Evolutionary conservation across 2,329 filamentous ascomycete genomes (phyloP).

Genomic region (Penicillium aurantiogriseum): DNA sequence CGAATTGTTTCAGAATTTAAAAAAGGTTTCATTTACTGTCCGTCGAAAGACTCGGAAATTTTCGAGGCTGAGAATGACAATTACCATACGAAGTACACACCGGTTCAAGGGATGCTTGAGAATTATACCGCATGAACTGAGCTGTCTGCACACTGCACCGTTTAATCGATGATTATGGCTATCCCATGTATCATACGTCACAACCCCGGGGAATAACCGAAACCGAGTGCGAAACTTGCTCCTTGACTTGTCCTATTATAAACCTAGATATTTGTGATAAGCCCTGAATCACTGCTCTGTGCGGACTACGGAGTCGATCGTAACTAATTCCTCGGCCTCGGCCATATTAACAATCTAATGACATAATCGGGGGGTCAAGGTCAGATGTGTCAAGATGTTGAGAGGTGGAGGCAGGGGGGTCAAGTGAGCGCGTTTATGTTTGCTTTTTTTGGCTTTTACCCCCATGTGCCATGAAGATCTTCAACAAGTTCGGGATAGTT

Average conservation of each 20-base stretch:
- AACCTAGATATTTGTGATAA: neutral
- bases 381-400: conserved; percentile 5
- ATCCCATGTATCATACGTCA: neutral
- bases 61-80: conserved; percentile 4
- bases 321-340: neutral
- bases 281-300: neutral
- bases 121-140: neutral
- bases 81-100: neutral
- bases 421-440: neutral
- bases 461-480: conserved; percentile 9
- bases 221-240: neutral
- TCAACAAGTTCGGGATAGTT: neutral
- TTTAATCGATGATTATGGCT: neutral
- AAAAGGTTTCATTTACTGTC: neutral
- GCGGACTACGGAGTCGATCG: neutral
- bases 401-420: conserved; percentile 4
- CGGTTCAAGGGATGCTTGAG: neutral
- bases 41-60: neutral
- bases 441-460: conserved; percentile 2
- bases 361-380: neutral
- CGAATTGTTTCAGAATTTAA: conserved; percentile 19
- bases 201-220: neutral
- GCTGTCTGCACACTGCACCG: neutral
- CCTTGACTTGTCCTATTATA: neutral
- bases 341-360: conserved; percentile 1